A percentile compares a stretch with the other conserved stretches of the same genome.
Evolutionary conservation across 352 stramenopile genomes (phyloP).

Genomic region (Phytophthora rubi): DNA sequence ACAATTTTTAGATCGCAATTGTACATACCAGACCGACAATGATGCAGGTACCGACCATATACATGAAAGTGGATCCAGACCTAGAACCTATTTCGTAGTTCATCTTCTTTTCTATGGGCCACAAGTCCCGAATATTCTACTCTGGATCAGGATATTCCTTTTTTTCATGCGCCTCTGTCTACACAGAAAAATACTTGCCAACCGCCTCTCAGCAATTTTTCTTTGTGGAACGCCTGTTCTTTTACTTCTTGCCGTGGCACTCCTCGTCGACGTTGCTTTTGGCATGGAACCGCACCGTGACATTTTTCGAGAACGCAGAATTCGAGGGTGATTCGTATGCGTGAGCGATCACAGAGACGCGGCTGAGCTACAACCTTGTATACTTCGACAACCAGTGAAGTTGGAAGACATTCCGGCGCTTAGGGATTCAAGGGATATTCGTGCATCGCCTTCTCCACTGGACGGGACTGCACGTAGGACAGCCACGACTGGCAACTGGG

Average conservation of each 20-base stretch:
- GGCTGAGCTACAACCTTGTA: slow-evolving; percentile 33
- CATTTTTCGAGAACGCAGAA: slow-evolving; percentile 24
- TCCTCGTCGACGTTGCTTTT: background rate
- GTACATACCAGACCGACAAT: no score
- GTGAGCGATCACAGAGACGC: slow-evolving; percentile 22
- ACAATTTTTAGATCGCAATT: no score
- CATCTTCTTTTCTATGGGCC: no score
- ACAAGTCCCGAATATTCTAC: no score
- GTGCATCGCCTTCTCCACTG: slow-evolving; percentile 36
- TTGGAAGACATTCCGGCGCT: slow-evolving; percentile 21
- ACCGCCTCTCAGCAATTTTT: background rate
- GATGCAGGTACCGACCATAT: background rate
- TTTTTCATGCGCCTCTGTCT: background rate
- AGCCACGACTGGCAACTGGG: slow-evolving; percentile 23
- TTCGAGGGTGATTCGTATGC: slow-evolving; percentile 17
- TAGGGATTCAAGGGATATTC: slow-evolving; percentile 21
- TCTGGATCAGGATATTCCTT: background rate
- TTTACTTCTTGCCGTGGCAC: background rate
- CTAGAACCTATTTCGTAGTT: no score
- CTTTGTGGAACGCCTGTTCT: background rate
- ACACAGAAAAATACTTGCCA: background rate
- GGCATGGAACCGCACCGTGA: slow-evolving; percentile 22
- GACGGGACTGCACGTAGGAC: slow-evolving; percentile 12
- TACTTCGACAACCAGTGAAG: slow-evolving; percentile 36
- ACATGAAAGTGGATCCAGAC: background rate